Evolutionary conservation across 2,329 filamentous ascomycete genomes (phyloP).

Genomic region (Claviceps purpurea): DNA sequence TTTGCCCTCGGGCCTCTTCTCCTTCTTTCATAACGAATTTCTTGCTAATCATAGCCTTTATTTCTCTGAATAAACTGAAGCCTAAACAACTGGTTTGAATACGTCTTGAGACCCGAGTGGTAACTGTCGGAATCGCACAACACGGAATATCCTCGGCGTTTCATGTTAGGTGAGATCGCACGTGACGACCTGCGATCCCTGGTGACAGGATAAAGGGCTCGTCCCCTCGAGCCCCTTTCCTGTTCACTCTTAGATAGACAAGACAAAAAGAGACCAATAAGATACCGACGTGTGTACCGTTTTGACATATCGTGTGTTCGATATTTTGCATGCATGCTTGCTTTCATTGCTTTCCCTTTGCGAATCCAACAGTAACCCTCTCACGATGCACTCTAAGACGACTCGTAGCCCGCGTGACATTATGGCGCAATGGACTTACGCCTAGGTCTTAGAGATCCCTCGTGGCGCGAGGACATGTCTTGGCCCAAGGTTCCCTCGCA

Average conservation of each 20-base stretch:
- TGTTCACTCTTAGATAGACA: too few relatives aligned
- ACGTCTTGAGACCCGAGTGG: background rate
- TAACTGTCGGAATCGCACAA: too few relatives aligned
- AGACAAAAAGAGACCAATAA: too few relatives aligned
- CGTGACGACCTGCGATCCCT: too few relatives aligned
- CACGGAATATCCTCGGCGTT: too few relatives aligned
- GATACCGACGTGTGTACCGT: too few relatives aligned
- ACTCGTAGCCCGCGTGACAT: background rate
- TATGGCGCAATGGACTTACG: background rate
- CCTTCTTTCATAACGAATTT: background rate
- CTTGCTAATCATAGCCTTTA: background rate
- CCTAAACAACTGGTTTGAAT: slow-evolving; percentile 6
- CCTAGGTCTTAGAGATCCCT: background rate
- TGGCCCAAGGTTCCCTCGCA: slow-evolving; percentile 5
- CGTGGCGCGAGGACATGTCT: slow-evolving; percentile 3
- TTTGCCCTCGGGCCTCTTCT: background rate
- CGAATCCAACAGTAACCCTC: background rate
- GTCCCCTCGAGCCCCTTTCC: too few relatives aligned
- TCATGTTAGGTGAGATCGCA: too few relatives aligned
- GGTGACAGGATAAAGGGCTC: too few relatives aligned
- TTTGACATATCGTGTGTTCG: too few relatives aligned
- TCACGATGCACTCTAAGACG: slow-evolving; percentile 4
- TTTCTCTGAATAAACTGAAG: background rate
- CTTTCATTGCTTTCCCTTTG: too few relatives aligned
- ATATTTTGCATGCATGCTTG: too few relatives aligned